Evolutionary conservation across 495 filamentous ascomycete genomes (phyloP), one percentile per base, ranked within the genome.

Genomic region (Thermothielavioides terrestris): DNA sequence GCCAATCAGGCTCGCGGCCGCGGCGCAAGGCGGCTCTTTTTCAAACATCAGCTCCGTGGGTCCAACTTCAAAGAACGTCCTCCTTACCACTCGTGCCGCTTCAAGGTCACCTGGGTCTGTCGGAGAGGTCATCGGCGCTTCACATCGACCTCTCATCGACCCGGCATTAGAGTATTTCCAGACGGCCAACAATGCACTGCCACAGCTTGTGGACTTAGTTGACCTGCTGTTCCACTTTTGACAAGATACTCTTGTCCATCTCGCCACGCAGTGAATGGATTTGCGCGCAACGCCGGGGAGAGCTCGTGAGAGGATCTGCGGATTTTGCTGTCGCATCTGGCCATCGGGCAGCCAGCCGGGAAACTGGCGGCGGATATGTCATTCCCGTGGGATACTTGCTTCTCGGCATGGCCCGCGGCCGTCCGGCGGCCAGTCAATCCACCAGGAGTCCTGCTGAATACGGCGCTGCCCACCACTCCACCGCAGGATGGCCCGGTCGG

Each of bases 1-100:
- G 37, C 62, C 62, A 65, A 65, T 63, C 55, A 65, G 28, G 12
- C 15, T 20, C 31, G 31, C 28, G 38, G 42, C 11, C 35, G 4
- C 34, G 25, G 46, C 40, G 46, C 31, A n/a, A 34, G 12, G 26
- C 49, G 50, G 38, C 44, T 27, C 14, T 28, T 47, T 43, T 47
- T 51, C 41, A 62, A 44, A 60, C 57, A 34, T 37, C 42, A n/a
- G 22, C 30, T 34, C 35, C 22, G 14, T n/a, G 31, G 37, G 10
- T 20, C 35, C 47, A 52, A 54, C 47, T 43, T 49, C 32, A 31
- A 42, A 31, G 4, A 41, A 22, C 1, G 2, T 39, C 21, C 8
- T 30, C 6, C 37, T 49, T 51, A 44, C 52, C 55, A 58, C 39
- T 56, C 55, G 46, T n/a, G 31, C 32, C 22, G 37, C 40, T 18